A percentile compares a stretch with the other conserved stretches of the same genome.
These are phyloP conservation scores for Saccharomycopsis schoenii DNA, from an alignment of 805 yeast species.

Conservation along the genomic window DNA sequence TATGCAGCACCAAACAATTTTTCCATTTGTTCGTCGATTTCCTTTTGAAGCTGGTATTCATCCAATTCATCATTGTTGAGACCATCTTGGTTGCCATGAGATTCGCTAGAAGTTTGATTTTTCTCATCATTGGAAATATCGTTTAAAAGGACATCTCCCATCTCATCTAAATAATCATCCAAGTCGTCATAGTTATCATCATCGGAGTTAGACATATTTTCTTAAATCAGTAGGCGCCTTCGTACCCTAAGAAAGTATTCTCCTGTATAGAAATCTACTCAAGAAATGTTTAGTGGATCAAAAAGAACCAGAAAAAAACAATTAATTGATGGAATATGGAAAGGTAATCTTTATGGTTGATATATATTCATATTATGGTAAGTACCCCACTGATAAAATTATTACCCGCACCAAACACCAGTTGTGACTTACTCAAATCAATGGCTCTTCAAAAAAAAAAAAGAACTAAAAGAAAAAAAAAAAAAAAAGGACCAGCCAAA, in stretches of 20 bases:
- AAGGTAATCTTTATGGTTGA: no score
- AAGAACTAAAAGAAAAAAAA: neutral
- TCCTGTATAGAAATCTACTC: neutral
- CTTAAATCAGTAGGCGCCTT: neutral
- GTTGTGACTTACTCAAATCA: neutral
- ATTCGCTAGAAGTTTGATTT: neutral
- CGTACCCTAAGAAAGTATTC: neutral
- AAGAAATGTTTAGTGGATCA: neutral
- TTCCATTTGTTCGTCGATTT: conserved; percentile 23
- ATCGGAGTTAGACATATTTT: conserved; percentile 2
- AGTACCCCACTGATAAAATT: neutral
- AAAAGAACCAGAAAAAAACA: neutral
- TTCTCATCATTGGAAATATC: conserved; percentile 18
- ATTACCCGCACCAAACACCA: neutral
- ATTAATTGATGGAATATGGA: neutral
- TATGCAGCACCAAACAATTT: conserved; percentile 12
- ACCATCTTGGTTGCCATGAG: neutral
- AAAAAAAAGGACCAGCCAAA: no score
- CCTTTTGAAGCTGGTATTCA: conserved; percentile 26
- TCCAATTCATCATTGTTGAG: conserved; percentile 25
- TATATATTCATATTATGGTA: no score
- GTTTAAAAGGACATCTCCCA: conserved; percentile 56
- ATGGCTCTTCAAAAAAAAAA: neutral
- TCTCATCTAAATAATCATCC: conserved; percentile 80
- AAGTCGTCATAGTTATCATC: conserved; percentile 59